Evolutionary conservation across 805 yeast genomes (phyloP), one percentile per base, ranked within the genome.

Genomic region (Maudiozyma turicensis): DNA sequence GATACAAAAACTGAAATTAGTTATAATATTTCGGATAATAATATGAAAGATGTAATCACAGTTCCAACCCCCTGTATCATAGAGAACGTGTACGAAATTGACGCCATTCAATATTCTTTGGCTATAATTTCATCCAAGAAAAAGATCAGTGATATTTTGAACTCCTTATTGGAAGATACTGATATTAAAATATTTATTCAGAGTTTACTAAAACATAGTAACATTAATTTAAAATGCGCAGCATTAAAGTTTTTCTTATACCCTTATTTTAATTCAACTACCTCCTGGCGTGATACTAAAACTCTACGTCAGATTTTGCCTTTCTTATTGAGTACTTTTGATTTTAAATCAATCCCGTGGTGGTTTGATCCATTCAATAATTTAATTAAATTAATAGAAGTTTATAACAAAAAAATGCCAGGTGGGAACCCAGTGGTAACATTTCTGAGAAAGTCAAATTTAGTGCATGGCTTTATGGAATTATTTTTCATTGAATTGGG

Each of bases 341-440:
- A 63, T 43, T 54, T 46, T 29, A 51, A 53, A 9, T 43, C 48
- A n/a, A 28, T 63, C 4, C 68, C 68, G 10, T 56, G 60, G 60
- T 62, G 67, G 66, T 64, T 58, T 50, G 64, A 62, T 51, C 65
- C 66, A 5, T 56, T 64, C 28, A 62, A 61, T 13, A 50, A 46
- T 15, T 38, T 64, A 26, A 56, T 52, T 11, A 38, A 44, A 1
- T 47, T 63, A 29, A 45, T 62, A n/a, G 58, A 57, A 5, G 40
- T 52, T 8, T 62, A 56, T 45, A 63, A 63, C 43, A 52, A 45
- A 31, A 50, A 47, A n/a, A 51, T 52, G 9, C 63, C 64, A 4
- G 40, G 52, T 34, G 54, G 51, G 38, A 65, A 65, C 46, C 64
- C 66, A 5, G 55, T 65, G 1, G 52, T 58, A 6, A 44, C 46